Percentiles rank a stretch among this genome's conserved stretches.
Conservation (phyloP, 306 rosid species). For the Sindora glabra region DNA sequence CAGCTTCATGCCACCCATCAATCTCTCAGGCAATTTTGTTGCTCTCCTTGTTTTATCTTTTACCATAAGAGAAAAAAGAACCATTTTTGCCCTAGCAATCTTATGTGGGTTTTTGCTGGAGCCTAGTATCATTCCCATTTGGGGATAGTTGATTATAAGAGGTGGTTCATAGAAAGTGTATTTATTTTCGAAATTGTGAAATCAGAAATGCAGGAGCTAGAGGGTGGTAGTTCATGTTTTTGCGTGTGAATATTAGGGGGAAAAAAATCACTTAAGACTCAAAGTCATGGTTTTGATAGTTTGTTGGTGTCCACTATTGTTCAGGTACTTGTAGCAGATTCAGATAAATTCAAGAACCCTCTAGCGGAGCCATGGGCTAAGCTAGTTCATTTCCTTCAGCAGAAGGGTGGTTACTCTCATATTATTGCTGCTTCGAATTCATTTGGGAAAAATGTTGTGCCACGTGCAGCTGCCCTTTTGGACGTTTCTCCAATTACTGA, state of each 20-base stretch:
- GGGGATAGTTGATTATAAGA: neutral
- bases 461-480: slow-evolving; percentile 76
- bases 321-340: slow-evolving; percentile 86
- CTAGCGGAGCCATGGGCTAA: slow-evolving; percentile 90
- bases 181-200: neutral
- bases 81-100: no score
- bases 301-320: slow-evolving; percentile 17
- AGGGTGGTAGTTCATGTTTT: neutral
- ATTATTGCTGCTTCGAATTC: slow-evolving; percentile 71
- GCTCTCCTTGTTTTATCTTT: neutral
- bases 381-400: slow-evolving; percentile 67
- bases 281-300: slow-evolving; percentile 14
- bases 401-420: slow-evolving; percentile 63
- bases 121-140: neutral
- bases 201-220: neutral
- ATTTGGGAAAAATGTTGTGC: slow-evolving; percentile 80
- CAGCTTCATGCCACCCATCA: slow-evolving; percentile 66
- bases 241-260: neutral
- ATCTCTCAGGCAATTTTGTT: slow-evolving; percentile 54
- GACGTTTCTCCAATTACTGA: slow-evolving; percentile 85
- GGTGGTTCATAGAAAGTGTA: neutral
- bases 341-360: slow-evolving; percentile 51
- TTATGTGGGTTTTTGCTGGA: neutral
- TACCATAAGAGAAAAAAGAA: no score
- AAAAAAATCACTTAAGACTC: slow-evolving; percentile 10